A percentile compares a stretch with the other conserved stretches of the same genome.
Conservation (phyloP, 2,329 filamentous ascomycete species). For the Lecanicillium sp. region DNA sequence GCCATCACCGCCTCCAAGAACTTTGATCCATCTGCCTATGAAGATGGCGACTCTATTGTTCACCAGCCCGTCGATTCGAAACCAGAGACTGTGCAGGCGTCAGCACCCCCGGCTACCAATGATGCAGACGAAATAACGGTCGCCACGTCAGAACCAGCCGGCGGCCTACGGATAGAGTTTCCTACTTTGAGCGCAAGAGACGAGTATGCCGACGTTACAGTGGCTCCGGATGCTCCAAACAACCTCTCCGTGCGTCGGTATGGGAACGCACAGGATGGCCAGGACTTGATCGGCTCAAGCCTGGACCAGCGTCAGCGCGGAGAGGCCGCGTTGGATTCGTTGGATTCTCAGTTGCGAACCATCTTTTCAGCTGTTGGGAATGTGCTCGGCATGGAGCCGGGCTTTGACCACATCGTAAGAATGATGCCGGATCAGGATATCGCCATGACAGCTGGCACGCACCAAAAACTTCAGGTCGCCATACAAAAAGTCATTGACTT, state of each 20-base stretch:
- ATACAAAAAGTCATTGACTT: constrained; percentile 67
- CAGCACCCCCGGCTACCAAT: not conserved
- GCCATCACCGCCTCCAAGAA: constrained; percentile 39
- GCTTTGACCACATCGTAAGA: constrained; percentile 48
- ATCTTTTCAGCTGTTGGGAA: constrained; percentile 75
- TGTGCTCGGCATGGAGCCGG: constrained; percentile 49
- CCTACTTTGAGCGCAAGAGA: constrained; percentile 22
- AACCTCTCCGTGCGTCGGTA: constrained; percentile 48
- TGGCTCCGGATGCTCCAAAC: constrained; percentile 40
- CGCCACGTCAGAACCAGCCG: constrained; percentile 13
- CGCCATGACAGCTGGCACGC: constrained; percentile 59
- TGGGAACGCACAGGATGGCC: constrained; percentile 46
- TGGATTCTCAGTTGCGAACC: constrained; percentile 63
- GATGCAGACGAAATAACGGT: not conserved
- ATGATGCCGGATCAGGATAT: constrained; percentile 54
- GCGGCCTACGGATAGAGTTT: constrained; percentile 43
- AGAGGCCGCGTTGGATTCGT: constrained; percentile 63
- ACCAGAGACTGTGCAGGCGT: not conserved
- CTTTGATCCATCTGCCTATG: constrained; percentile 32
- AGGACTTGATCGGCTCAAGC: constrained; percentile 53
- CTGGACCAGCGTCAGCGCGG: constrained; percentile 78
- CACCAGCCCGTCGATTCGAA: constrained; percentile 8
- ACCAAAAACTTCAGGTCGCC: constrained; percentile 66
- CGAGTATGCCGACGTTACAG: constrained; percentile 46
- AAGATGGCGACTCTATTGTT: constrained; percentile 24